Percentiles rank a stretch among this genome's conserved stretches.
phyloP scores from a whole-genome alignment of 345 rosid genomes.

The Streptanthus diversifolius region DNA sequence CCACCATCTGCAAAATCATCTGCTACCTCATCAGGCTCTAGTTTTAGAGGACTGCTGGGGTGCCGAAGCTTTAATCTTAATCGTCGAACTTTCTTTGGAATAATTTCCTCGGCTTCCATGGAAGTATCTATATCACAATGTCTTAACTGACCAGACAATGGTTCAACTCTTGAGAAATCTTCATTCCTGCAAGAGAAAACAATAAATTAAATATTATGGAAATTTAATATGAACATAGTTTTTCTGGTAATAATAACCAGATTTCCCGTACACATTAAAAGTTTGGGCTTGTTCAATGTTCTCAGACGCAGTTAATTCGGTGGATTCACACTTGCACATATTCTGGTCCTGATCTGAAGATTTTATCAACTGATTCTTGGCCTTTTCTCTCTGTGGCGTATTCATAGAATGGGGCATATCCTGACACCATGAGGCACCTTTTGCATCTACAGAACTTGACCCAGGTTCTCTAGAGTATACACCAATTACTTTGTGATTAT shows the following conservation, averaged over 20 bases:
- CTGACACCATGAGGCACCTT: constrained; percentile 34
- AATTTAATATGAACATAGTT: background rate
- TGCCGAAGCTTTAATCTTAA: constrained; percentile 51
- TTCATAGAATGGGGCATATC: constrained; percentile 32
- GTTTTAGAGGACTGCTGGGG: constrained; percentile 37
- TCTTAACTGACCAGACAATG: constrained; percentile 24
- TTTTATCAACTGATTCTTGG: constrained; percentile 28
- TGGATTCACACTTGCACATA: constrained; percentile 36
- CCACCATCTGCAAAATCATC: constrained; percentile 35
- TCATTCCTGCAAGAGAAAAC: constrained; percentile 51
- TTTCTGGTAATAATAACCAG: constrained; percentile 19
- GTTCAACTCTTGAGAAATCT: constrained; percentile 32
- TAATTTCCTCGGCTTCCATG: constrained; percentile 39
- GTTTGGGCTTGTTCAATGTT: constrained; percentile 31
- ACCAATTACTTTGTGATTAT: constrained; percentile 34
- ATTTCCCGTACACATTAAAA: constrained; percentile 42
- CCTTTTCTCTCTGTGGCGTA: constrained; percentile 35
- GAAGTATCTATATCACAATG: constrained; percentile 30
- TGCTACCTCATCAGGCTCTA: constrained; percentile 33
- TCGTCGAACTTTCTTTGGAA: constrained; percentile 46
- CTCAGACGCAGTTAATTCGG: constrained; percentile 25
- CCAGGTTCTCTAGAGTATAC: constrained; percentile 37
- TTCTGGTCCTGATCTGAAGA: constrained; percentile 44
- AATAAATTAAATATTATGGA: constrained; percentile 9
- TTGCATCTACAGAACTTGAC: constrained; percentile 42